Evolutionary conservation across 2,329 filamentous ascomycete species (phyloP).

Genomic region (Sclerotinia trifoliorum): DNA sequence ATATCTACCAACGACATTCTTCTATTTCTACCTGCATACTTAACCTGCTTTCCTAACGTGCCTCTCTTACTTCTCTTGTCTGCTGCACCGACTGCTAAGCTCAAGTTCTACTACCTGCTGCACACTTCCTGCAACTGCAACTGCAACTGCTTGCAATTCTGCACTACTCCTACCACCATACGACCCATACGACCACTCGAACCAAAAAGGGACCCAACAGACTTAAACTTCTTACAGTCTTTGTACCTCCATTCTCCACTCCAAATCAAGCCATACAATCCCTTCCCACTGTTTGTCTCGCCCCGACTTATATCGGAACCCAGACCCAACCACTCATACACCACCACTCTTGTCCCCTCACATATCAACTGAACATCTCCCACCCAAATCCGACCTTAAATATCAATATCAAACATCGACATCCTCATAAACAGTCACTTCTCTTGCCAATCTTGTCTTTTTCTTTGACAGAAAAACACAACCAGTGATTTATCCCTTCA

Average conservation of each 20-base stretch:
- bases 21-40: slow-evolving; percentile 16
- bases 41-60: slow-evolving; percentile 9
- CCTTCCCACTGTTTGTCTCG: slow-evolving; percentile 20
- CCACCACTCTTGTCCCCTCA: slow-evolving; percentile 23
- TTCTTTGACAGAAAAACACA: slow-evolving; percentile 21
- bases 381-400: slow-evolving; percentile 10
- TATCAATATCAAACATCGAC: slow-evolving; percentile 15
- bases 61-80: slow-evolving; percentile 12
- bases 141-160: slow-evolving; percentile 14
- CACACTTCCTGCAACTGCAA: slow-evolving; percentile 13
- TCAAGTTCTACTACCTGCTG: slow-evolving; percentile 18
- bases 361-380: slow-evolving; percentile 23
- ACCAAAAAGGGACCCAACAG: slow-evolving; percentile 17
- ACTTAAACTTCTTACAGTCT: slow-evolving; percentile 19
- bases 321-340: slow-evolving; percentile 16
- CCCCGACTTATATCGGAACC: slow-evolving; percentile 22
- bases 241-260: slow-evolving; percentile 22
- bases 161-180: slow-evolving; percentile 21
- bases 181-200: slow-evolving; percentile 20
- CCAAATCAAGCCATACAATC: slow-evolving; percentile 19
- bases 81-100: slow-evolving; percentile 9
- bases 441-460: slow-evolving; percentile 5
- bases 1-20: slow-evolving; percentile 19
- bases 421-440: slow-evolving; percentile 21
- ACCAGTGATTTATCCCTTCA: slow-evolving; percentile 8